Evolutionary conservation across 495 filamentous ascomycete genomes (phyloP).

Genomic region (Rusavskia elegans): DNA sequence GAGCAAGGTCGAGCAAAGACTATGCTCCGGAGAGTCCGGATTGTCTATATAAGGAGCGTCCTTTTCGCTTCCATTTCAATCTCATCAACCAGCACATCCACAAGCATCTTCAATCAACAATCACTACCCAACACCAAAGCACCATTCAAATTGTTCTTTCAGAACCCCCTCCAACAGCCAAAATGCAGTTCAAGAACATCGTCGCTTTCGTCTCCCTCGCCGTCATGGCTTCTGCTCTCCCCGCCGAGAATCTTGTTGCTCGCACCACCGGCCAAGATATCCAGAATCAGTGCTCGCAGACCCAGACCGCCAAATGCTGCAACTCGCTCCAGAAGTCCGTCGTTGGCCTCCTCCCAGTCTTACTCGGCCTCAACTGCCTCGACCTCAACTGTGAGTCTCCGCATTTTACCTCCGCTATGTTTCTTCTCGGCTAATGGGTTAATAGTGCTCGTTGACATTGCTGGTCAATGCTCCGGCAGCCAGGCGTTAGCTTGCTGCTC

Average conservation of each 20-base stretch:
- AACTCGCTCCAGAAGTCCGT: background rate
- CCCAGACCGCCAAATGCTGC: background rate
- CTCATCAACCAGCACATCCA: background rate
- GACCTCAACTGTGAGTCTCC: background rate
- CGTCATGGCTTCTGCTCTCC: background rate
- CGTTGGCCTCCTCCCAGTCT: background rate
- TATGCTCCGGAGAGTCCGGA: background rate
- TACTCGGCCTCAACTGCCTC: background rate
- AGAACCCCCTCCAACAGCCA: background rate
- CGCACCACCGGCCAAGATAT: background rate
- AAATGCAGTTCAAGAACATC: slow-evolving; percentile 8
- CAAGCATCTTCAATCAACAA: background rate
- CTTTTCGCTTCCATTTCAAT: background rate
- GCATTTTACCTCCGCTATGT: too few species aligned
- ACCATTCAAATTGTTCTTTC: background rate
- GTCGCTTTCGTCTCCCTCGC: slow-evolving; percentile 4
- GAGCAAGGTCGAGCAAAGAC: background rate
- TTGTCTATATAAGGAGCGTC: background rate
- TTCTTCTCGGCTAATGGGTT: too few species aligned
- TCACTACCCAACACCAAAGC: background rate
- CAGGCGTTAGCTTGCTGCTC: background rate
- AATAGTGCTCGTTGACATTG: too few species aligned
- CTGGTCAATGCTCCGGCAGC: background rate
- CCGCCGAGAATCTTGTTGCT: background rate
- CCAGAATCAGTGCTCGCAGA: background rate